Evolutionary conservation across 352 stramenopile genomes (phyloP), one percentile per base, ranked within the genome.

Genomic region (Phytophthora brassicae): DNA sequence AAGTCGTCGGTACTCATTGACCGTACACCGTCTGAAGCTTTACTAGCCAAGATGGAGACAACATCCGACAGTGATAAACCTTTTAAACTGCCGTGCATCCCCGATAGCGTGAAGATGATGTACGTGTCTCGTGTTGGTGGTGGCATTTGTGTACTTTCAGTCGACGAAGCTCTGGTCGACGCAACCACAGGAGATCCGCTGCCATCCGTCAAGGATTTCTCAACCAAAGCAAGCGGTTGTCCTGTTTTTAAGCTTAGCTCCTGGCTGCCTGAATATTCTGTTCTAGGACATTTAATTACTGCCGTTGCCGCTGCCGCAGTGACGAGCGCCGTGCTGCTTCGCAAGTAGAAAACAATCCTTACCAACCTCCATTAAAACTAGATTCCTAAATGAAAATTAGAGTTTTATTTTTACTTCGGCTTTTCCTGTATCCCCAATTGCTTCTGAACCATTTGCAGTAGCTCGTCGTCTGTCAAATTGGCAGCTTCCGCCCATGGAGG

Each of bases 91-190:
- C 56, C 68, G 16, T 46, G 59, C 23, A 38, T 64, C 16, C 64
- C 47, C 1, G 55, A 71, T 38, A 57, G 68, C 42, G 67, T 92
- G 29, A 86, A 90, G 60, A 85, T 85, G 79, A 71, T 89, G 28
- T 90, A 89, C 51, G 74, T 92, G 14, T 83, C 79, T 60, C 68
- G 70, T 12, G 83, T 92, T 3, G 83, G 80, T 23, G 70, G 73
- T 16, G 80, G 83, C 6, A 72, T 79, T 3, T 55, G 54, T 26
- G 74, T 85, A 20, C 56, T 89, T n/a, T 28, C 64, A 0, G 8
- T 43, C 0, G 45, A 72, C 2, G 70, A 86, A 38, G 67, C 80
- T 8, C 69, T 92, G 14, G 59, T 90, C 13, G 77, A 92, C 36
- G n/a, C 54, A 4, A 43, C 41, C 17, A 84, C 78, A 6, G 80